phyloP scores from a whole-genome alignment of 306 rosid genomes.

The Trichosanthes truncata region DNA sequence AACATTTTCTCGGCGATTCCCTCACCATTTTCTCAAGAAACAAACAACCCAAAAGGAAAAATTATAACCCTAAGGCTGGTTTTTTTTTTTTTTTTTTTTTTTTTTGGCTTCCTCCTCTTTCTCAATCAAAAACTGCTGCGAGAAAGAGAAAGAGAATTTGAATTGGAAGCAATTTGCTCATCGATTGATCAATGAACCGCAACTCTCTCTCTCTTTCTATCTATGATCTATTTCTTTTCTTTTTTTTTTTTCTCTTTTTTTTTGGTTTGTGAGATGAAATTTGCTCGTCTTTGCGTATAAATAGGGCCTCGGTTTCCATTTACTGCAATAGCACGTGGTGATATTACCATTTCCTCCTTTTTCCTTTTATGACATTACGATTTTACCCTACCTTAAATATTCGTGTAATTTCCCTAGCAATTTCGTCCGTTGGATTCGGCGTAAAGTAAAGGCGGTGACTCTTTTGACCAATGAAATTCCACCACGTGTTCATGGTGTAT shows the following conservation, averaged over 20 bases:
- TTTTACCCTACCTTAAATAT: neutral
- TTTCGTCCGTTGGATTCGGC: neutral
- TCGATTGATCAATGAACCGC: neutral
- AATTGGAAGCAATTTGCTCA: neutral
- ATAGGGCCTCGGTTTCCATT: constrained; percentile 1
- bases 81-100: neutral
- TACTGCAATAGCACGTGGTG: neutral
- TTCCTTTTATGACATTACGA: neutral
- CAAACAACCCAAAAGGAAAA: neutral
- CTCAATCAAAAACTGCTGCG: neutral
- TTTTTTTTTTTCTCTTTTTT: neutral
- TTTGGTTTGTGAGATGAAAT: neutral
- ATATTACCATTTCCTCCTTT: neutral
- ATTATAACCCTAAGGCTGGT: neutral
- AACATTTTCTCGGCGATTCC: constrained; percentile 27
- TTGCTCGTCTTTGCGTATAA: neutral
- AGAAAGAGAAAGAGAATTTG: constrained; percentile 9
- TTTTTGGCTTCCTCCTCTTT: neutral
- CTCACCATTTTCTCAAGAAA: constrained; percentile 21
- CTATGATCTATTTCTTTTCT: neutral
- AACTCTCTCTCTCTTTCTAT: neutral
- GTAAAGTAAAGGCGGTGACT: neutral
- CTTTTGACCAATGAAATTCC: neutral
- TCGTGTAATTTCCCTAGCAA: neutral
- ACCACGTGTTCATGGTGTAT: neutral